A percentile compares a stretch with the other conserved stretches of the same genome.
These are phyloP conservation scores for Colletotrichum plurivorum DNA, from an alignment of 2,329 filamentous ascomycete species.

Conservation along the genomic window DNA sequence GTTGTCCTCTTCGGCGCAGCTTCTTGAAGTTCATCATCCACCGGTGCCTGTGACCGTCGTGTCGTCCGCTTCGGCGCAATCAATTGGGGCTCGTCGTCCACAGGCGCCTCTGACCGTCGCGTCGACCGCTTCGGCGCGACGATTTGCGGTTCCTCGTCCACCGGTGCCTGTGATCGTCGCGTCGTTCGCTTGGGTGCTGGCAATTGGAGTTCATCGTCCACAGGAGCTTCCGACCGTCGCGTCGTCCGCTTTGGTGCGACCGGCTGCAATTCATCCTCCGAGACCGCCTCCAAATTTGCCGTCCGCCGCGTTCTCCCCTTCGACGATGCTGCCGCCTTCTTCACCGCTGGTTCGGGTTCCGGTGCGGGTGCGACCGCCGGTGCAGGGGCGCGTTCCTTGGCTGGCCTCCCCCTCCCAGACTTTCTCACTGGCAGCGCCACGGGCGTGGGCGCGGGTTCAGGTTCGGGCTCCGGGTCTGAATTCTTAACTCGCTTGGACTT, in stretches of 20 bases:
- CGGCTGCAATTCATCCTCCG: constrained; percentile 52
- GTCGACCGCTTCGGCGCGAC: constrained; percentile 58
- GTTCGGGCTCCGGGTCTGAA: constrained; percentile 59
- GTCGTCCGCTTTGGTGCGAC: constrained; percentile 58
- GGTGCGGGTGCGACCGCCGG: constrained; percentile 45
- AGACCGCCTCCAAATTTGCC: constrained; percentile 54
- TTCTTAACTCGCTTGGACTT: constrained; percentile 78
- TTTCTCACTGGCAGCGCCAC: constrained; percentile 50
- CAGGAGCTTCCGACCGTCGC: constrained; percentile 48
- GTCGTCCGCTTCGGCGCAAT: constrained; percentile 57
- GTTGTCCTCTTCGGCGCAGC: constrained; percentile 58
- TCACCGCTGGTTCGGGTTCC: constrained; percentile 29
- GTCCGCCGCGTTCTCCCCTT: constrained; percentile 56
- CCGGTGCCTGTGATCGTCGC: constrained; percentile 29
- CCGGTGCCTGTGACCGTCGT: constrained; percentile 29
- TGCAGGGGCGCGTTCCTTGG: constrained; percentile 52
- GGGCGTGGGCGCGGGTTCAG: constrained; percentile 53
- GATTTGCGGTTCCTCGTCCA: constrained; percentile 53
- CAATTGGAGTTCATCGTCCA: constrained; percentile 52
- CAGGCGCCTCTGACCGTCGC: constrained; percentile 48
- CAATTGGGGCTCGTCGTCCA: constrained; percentile 53
- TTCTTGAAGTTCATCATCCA: constrained; percentile 53
- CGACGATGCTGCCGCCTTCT: constrained; percentile 40
- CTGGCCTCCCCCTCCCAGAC: constrained; percentile 56
- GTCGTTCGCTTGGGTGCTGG: constrained; percentile 57